A percentile compares a stretch with the other conserved stretches of the same genome.
Evolutionary conservation across 2,329 filamentous ascomycete species (phyloP).

Genomic region (Penicillium sp.): DNA sequence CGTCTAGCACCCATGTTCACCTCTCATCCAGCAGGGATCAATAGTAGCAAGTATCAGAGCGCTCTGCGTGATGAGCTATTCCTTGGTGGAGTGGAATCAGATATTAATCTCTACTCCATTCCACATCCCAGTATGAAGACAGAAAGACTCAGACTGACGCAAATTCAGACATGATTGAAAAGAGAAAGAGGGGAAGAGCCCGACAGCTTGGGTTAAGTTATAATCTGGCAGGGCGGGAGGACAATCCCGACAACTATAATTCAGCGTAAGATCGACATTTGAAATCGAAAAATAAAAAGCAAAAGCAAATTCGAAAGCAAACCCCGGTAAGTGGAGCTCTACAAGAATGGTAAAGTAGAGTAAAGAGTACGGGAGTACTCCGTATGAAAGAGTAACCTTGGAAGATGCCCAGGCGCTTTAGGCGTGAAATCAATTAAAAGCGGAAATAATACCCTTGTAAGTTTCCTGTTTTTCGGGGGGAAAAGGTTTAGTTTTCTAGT

Average conservation of each 20-base stretch:
- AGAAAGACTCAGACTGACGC: not conserved
- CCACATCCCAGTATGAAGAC: slow-evolving; percentile 11
- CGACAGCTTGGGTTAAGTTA: slow-evolving; percentile 40
- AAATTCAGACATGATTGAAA: not conserved
- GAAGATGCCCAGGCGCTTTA: slow-evolving; percentile 1
- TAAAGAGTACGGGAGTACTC: too few species aligned
- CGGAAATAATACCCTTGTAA: not conserved
- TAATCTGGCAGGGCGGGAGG: slow-evolving; percentile 32
- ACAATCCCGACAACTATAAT: slow-evolving; percentile 30
- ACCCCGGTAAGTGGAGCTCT: slow-evolving; percentile 17
- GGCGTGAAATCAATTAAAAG: not conserved
- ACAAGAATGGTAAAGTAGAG: slow-evolving; percentile 9
- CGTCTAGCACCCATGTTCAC: slow-evolving; percentile 18
- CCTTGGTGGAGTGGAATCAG: slow-evolving; percentile 1
- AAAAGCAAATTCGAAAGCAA: slow-evolving; percentile 7
- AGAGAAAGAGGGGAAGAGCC: slow-evolving; percentile 20
- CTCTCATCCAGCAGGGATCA: slow-evolving; percentile 1
- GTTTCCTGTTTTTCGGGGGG: not conserved
- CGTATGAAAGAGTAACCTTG: not conserved
- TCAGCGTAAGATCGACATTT: slow-evolving; percentile 20
- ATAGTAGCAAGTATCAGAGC: not conserved
- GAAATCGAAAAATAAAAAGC: slow-evolving; percentile 9
- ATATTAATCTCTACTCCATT: slow-evolving; percentile 8
- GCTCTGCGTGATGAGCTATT: slow-evolving; percentile 7
- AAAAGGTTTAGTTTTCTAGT: not conserved